These are phyloP conservation scores for Pyrenopolyporus hunteri DNA, from an alignment of 495 filamentous ascomycete genomes.

Conservation along the genomic window DNA sequence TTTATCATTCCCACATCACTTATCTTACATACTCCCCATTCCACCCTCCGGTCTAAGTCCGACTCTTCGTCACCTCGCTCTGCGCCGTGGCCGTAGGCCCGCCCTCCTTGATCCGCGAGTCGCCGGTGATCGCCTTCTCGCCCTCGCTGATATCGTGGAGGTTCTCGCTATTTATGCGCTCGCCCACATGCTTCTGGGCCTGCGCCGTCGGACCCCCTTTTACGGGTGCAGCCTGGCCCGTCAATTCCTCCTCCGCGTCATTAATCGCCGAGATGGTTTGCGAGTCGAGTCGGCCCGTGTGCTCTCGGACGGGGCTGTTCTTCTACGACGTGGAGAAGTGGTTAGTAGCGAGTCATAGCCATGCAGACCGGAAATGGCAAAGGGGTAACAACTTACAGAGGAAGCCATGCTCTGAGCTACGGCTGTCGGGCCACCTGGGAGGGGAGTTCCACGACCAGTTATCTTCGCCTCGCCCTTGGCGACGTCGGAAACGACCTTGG, in stretches of 20 bases:
- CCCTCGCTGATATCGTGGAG: slow-evolving; percentile 43
- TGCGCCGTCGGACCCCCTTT: slow-evolving; percentile 40
- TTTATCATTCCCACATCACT: too few relatives aligned
- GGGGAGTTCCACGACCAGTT: slow-evolving; percentile 12
- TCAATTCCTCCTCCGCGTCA: slow-evolving; percentile 24
- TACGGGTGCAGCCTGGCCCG: slow-evolving; percentile 16
- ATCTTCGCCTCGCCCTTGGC: slow-evolving; percentile 33
- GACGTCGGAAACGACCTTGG: slow-evolving; percentile 29
- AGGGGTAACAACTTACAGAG: slow-evolving; percentile 7
- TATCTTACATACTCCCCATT: neutral
- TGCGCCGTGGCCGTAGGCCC: slow-evolving; percentile 41
- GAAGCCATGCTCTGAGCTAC: slow-evolving; percentile 26
- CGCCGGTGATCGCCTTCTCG: slow-evolving; percentile 35
- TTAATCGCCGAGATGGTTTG: slow-evolving; percentile 38
- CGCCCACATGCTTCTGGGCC: slow-evolving; percentile 38
- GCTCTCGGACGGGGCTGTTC: slow-evolving; percentile 5
- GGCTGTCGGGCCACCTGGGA: slow-evolving; percentile 24
- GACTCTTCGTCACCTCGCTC: slow-evolving; percentile 40
- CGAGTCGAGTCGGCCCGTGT: slow-evolving; percentile 35
- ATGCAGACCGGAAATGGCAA: neutral
- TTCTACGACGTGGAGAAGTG: neutral
- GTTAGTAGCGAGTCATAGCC: neutral
- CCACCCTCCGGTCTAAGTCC: neutral
- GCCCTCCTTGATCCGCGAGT: slow-evolving; percentile 34
- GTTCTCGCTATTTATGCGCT: slow-evolving; percentile 30